phyloP scores from a whole-genome alignment of 805 yeast genomes.

The Cyberlindnera americana region DNA sequence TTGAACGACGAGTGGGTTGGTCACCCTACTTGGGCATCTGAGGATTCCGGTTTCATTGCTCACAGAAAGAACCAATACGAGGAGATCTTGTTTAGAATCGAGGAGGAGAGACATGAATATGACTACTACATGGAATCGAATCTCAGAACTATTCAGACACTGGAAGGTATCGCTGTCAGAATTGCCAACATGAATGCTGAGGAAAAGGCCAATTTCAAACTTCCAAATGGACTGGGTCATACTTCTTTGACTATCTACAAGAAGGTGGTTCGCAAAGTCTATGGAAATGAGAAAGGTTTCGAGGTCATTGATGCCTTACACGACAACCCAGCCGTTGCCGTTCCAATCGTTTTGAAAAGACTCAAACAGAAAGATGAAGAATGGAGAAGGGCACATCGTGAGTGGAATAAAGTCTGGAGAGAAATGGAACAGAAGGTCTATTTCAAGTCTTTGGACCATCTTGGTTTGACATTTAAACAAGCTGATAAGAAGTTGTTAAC shows the following conservation, averaged over 20 bases:
- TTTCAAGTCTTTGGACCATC: constrained; percentile 89
- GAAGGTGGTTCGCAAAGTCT: constrained; percentile 86
- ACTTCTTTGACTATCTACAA: constrained; percentile 88
- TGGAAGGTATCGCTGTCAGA: constrained; percentile 92
- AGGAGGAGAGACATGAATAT: constrained; percentile 96
- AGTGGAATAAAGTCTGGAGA: constrained; percentile 99
- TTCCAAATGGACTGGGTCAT: constrained; percentile 93
- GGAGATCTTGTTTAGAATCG: constrained; percentile 90
- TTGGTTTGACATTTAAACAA: constrained; percentile 94
- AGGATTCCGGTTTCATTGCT: constrained; percentile 98
- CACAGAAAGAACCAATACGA: constrained; percentile 98
- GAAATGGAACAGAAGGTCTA: constrained; percentile 95
- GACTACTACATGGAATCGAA: constrained; percentile 95
- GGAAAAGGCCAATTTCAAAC: constrained; percentile 78
- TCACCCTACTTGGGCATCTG: constrained; percentile 99
- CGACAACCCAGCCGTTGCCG: constrained; percentile 92
- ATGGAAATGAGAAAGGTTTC: constrained; percentile 91
- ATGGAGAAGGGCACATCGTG: constrained; percentile 97
- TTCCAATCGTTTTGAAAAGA: constrained; percentile 88
- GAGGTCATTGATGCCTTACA: constrained; percentile 96
- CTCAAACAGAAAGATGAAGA: constrained; percentile 97
- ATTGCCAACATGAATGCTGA: constrained; percentile 90
- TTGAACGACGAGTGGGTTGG: constrained; percentile 99
- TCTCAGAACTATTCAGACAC: constrained; percentile 88
- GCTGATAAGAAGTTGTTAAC: constrained; percentile 91